A percentile compares a stretch with the other conserved stretches of the same genome.
phyloP scores from a whole-genome alignment of 1,284 basidiomycete species.

The Meira nashicola region DNA sequence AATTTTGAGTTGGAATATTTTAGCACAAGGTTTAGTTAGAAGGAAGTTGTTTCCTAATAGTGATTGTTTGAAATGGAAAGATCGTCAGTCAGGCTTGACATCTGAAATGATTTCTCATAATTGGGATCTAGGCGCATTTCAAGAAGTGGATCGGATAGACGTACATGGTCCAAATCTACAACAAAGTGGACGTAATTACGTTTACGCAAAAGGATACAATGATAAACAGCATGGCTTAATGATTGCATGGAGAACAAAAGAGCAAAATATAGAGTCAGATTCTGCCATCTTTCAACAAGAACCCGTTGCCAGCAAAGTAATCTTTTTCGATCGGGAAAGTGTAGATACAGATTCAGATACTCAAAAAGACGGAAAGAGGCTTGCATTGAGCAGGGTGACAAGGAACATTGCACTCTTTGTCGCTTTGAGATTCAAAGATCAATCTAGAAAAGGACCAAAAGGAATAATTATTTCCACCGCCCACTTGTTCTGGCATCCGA shows the following conservation, averaged over 20 bases:
- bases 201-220: constrained; percentile 46
- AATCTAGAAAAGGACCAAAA: not conserved
- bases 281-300: constrained; percentile 11
- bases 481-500: constrained; percentile 90
- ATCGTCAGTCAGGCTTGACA: constrained; percentile 38
- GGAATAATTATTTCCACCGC: constrained; percentile 75
- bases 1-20: constrained; percentile 44
- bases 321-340: constrained; percentile 35
- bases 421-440: constrained; percentile 20
- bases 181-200: constrained; percentile 34
- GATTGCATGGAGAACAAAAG: constrained; percentile 33
- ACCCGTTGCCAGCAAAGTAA: constrained; percentile 14
- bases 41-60: constrained; percentile 54
- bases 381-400: constrained; percentile 29
- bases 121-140: constrained; percentile 54
- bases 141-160: constrained; percentile 54
- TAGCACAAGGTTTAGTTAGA: constrained; percentile 54
- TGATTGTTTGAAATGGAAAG: constrained; percentile 54
- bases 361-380: constrained; percentile 14
- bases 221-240: constrained; percentile 50
- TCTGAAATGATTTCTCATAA: constrained; percentile 27
- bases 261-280: not conserved
- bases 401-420: constrained; percentile 42
- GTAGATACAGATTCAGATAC: constrained; percentile 11
- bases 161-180: constrained; percentile 37